Conservation (phyloP, 805 yeast species). For the Candida saitoana region DNA sequence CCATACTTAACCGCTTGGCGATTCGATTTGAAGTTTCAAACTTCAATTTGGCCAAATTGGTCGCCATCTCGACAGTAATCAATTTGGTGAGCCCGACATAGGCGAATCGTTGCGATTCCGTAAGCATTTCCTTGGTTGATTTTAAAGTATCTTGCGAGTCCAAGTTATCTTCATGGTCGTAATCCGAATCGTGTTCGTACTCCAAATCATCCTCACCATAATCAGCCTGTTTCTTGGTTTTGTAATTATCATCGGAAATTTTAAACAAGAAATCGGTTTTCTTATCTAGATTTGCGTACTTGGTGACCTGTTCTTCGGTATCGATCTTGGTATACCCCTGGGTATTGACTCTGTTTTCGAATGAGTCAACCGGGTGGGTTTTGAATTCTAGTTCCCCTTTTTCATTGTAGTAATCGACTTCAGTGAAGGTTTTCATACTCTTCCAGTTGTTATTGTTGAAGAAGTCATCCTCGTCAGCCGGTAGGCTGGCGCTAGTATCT, state of each 20-base stretch:
- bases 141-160: conserved; percentile 64
- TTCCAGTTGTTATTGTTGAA: conserved; percentile 62
- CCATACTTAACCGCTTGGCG: conserved; percentile 55
- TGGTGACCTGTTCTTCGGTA: conserved; percentile 78
- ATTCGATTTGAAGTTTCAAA: conserved; percentile 49
- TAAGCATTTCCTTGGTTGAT: conserved; percentile 74
- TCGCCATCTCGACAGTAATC: conserved; percentile 74
- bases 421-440: conserved; percentile 78
- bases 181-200: conserved; percentile 11
- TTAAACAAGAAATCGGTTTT: conserved; percentile 51
- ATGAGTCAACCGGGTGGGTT: conserved; percentile 16
- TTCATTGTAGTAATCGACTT: conserved; percentile 74
- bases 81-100: conserved; percentile 83
- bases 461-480: conserved; percentile 28
- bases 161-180: conserved; percentile 36
- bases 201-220: conserved; percentile 25
- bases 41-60: conserved; percentile 61
- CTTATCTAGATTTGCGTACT: conserved; percentile 50
- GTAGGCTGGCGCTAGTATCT: background rate
- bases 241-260: conserved; percentile 10
- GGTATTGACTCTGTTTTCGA: conserved; percentile 40
- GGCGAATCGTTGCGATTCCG: conserved; percentile 84
- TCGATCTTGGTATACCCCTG: conserved; percentile 87
- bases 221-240: conserved; percentile 21
- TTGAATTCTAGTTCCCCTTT: conserved; percentile 60